These are phyloP conservation scores for Gardenia jasminoides DNA, from an alignment of 257 asterid species.

Conservation along the genomic window DNA sequence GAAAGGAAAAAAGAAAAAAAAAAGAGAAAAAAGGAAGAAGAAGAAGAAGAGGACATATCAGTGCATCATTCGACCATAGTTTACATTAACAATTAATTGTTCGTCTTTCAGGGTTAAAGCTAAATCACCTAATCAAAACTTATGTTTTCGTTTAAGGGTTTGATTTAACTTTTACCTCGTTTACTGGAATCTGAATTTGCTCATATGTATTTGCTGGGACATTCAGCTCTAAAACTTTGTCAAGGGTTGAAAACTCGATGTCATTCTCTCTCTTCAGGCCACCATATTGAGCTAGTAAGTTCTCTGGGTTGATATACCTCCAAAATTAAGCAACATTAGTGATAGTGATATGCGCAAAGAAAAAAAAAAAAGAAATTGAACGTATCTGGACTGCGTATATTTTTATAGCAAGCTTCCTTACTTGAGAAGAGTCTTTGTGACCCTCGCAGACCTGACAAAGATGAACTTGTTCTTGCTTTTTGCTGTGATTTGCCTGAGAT, in stretches of 20 bases:
- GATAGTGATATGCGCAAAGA: background rate
- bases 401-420: conserved; percentile 15
- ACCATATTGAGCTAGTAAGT: conserved; percentile 56
- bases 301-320: conserved; percentile 61
- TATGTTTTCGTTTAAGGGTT: too few relatives aligned
- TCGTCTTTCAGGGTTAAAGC: too few relatives aligned
- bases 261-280: conserved; percentile 72
- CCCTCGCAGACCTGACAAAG: conserved; percentile 67
- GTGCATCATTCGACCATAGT: too few relatives aligned
- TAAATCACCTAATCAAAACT: too few relatives aligned
- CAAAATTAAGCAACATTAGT: background rate
- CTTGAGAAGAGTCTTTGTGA: conserved; percentile 76
- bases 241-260: conserved; percentile 56
- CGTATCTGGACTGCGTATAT: too few relatives aligned
- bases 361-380: background rate
- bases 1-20: too few relatives aligned
- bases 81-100: too few relatives aligned
- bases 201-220: conserved; percentile 40
- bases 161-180: conserved; percentile 38
- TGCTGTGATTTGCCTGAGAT: conserved; percentile 51
- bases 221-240: conserved; percentile 63
- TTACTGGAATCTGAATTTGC: conserved; percentile 51
- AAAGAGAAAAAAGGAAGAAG: too few relatives aligned
- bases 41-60: too few relatives aligned
- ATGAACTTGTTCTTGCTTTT: conserved; percentile 55